Evolutionary conservation across 2,329 filamentous ascomycete genomes (phyloP), one percentile per base, ranked within the genome.

Genomic region (Fusarium begoniae): DNA sequence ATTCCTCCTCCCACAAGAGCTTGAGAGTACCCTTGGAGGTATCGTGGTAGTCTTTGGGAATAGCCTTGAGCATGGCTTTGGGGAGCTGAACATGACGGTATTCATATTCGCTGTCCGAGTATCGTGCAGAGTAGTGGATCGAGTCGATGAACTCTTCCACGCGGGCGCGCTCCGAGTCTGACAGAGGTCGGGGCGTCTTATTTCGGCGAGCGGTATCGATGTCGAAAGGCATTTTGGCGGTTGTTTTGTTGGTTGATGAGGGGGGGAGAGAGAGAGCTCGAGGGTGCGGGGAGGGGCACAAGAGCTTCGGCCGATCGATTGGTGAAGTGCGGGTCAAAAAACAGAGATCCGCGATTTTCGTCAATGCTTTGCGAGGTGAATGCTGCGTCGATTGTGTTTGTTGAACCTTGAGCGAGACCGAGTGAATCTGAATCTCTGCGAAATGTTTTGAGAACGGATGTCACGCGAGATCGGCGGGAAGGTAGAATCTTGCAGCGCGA

Each of bases 11-110:
- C 95, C 96, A 98, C 70, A 99, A 86, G 77, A 99, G 86, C 87
- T 98, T 99, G 83, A 99, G 85, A 11, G 96, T 98, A 71, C 96
- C 96, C 84, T 97, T 94, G 59, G 90, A 86, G 57, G 91, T 89
- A 83, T 98, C 95, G 81, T 97, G 96, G 84, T 98, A 98, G 74
- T 98, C 96, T 82, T 95, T 92, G 26, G 96, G 96, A 77, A 99
- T 98, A 45, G 90, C 93, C 85, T 98, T 98, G 74, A 99, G 91
- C 96, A 99, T 99, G 77, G 94, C 92, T 85, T 99, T 99, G 48
- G 96, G 96, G 37, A 99, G 90, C 84, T 98, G 95, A 66, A 99
- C 96, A 84, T 99, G 96, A 75, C 96, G 94, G 85, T 99, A 99
- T 85, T 99, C 96, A 84, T 92, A 98, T 83, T 96, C 90, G 84